Evolutionary conservation across 345 rosid species (phyloP).

Genomic region (Salix caprea): DNA sequence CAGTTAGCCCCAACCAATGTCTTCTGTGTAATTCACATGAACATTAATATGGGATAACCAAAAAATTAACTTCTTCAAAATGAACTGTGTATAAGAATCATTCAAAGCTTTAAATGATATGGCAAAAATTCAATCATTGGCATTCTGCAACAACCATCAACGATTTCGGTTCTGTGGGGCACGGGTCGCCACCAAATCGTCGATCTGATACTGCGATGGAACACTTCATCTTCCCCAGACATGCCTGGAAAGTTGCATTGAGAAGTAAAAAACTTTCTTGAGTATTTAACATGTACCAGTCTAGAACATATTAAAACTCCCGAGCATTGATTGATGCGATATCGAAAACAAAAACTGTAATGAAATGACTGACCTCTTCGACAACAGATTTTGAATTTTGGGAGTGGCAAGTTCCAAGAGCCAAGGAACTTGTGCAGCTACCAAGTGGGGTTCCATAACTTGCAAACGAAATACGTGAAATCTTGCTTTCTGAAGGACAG

Average conservation of each 20-base stretch:
- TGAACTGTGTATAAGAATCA: not conserved
- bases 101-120: not conserved
- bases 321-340: not conserved
- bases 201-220: conserved; percentile 36
- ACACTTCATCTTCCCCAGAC: conserved; percentile 45
- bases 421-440: conserved; percentile 29
- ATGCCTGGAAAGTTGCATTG: conserved; percentile 36
- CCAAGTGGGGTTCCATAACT: conserved; percentile 57
- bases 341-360: not conserved
- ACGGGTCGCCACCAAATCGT: conserved; percentile 45
- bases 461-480: conserved; percentile 43
- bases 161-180: conserved; percentile 41
- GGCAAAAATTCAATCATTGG: conserved; percentile 15
- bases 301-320: not conserved
- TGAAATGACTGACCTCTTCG: conserved; percentile 36
- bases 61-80: not conserved
- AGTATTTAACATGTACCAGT: not conserved
- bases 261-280: no score
- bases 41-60: not conserved
- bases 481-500: conserved; percentile 31
- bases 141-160: conserved; percentile 61
- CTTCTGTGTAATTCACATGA: not conserved
- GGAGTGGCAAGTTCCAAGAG: conserved; percentile 47
- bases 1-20: not conserved
- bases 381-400: conserved; percentile 32